Evolutionary conservation across 371 early-diverging fungal species (phyloP), one percentile per base, ranked within the genome.

Genomic region (Zopfochytrium polystomum): DNA sequence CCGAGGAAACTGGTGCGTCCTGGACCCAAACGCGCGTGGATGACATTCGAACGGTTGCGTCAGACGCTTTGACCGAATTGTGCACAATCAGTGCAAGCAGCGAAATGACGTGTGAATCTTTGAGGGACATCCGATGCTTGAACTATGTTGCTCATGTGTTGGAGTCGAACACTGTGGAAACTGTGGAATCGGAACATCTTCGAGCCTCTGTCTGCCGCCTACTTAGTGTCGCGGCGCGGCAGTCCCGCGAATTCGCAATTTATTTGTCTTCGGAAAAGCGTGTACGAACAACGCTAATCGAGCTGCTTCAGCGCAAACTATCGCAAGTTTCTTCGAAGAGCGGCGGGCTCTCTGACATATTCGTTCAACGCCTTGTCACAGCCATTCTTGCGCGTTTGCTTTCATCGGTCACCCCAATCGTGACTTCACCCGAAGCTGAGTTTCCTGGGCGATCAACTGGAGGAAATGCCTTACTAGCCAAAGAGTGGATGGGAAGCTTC

Each of bases 401-500:
- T n/a, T n/a, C n/a, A n/a, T n/a, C n/a, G n/a, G n/a, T n/a, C n/a
- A n/a, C n/a, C n/a, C n/a, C n/a, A n/a, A n/a, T n/a, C n/a, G n/a
- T n/a, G n/a, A n/a, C n/a, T n/a, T n/a, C n/a, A n/a, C n/a, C n/a
- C n/a, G n/a, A n/a, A n/a, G n/a, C n/a, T n/a, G n/a, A n/a, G n/a
- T n/a, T n/a, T n/a, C n/a, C n/a, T n/a, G n/a, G n/a, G n/a, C n/a
- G n/a, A n/a, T n/a, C n/a, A n/a, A n/a, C n/a, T n/a, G n/a, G n/a
- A n/a, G n/a, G n/a, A n/a, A n/a, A n/a, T n/a, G n/a, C n/a, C n/a
- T n/a, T n/a, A n/a, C n/a, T n/a, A n/a, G 57, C 9, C 50, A 38
- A 6, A 27, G 29, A 58, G 42, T 61, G 67, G 68, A 58, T 67
- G 27, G 9, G 54, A 15, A 11, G 3, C 6, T 46, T 49, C 43